Base-by-base conservation (phyloP, 1,284 basidiomycete species). In the Heterobasidion parviporum region DNA sequence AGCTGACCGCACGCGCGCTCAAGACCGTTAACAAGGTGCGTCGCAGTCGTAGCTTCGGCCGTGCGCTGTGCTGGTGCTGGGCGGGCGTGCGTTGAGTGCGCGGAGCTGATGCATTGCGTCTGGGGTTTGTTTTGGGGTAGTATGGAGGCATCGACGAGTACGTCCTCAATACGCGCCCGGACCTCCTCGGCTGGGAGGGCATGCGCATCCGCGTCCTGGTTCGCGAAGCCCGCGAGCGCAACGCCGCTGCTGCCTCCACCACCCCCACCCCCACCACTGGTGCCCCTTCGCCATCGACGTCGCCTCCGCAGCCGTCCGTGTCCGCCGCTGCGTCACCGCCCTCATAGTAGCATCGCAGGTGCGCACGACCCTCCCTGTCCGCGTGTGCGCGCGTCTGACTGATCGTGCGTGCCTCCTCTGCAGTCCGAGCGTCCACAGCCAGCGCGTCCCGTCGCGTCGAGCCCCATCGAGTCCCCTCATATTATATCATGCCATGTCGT, bases 101-200 rank as follows among this genome's bases (percentile, higher is more conserved):
- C 41, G 41, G n/a, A n/a, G 20, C 47, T 48, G 47, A 48, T 12
- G 47, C 20, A 8, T n/a, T 15, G 32, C 50, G 12, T 41, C 14
- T 26, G 56, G 26, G 56, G 26, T 4, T 26, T 26, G 4, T 0
- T 26, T 26, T 26, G 26, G 5, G 26, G 26, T 44, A 89, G 87
- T 74, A 86, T 58, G 87, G 88, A 15, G 86, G 89, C n/a, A 65
- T 94, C 49, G 91, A 94, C 68, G 77, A 83, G 55, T 94, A 94
- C 67, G 71, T 94, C 12, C 74, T 84, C 56, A 80, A 80, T 44
- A 88, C 85, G 18, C 78, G 79, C 48, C 73, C 83, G 12, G 76
- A 84, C 41, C 66, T 83, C 32, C 75, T 94, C 26, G 88, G 90
- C 0, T 77, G 80, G 60, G 84, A 85, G 67, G 91, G 90, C 3